Conservation (phyloP, 1,284 basidiomycete genomes). For the Vanrija sp. region DNA sequence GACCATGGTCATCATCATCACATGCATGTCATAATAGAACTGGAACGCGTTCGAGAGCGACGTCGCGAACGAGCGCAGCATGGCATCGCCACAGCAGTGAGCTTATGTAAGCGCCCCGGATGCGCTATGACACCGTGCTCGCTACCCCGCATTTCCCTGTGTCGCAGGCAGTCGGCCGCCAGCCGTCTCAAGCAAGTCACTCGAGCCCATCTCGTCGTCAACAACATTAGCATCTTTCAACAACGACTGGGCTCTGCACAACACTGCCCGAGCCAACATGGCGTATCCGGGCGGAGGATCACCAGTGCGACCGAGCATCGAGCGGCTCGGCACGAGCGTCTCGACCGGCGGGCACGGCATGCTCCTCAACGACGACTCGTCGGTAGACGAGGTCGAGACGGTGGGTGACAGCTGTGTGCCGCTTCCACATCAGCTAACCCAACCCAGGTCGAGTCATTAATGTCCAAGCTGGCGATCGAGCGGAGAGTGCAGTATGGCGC, state of each 20-base stretch:
- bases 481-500: slow-evolving; percentile 54
- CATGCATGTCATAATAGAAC: too few species aligned
- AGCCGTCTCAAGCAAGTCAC: too few species aligned
- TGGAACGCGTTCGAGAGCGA: too few species aligned
- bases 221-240: not conserved
- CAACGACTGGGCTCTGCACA: too few species aligned
- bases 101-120: too few species aligned
- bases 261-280: too few species aligned
- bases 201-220: not conserved
- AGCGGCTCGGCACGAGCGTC: slow-evolving; percentile 17
- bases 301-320: slow-evolving; percentile 14
- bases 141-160: too few species aligned
- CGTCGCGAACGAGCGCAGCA: too few species aligned
- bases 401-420: slow-evolving; percentile 10
- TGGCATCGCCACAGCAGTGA: not conserved
- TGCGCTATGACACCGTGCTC: too few species aligned
- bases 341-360: slow-evolving; percentile 10
- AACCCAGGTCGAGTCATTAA: slow-evolving; percentile 47
- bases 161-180: too few species aligned
- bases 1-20: not conserved
- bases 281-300: not conserved
- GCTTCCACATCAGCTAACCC: not conserved
- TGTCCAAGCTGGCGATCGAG: slow-evolving; percentile 51
- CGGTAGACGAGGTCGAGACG: slow-evolving; percentile 16
- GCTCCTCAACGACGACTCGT: slow-evolving; percentile 15